Base-by-base conservation (phyloP, 2,329 filamentous ascomycete species). In the Xylariales sp. region DNA sequence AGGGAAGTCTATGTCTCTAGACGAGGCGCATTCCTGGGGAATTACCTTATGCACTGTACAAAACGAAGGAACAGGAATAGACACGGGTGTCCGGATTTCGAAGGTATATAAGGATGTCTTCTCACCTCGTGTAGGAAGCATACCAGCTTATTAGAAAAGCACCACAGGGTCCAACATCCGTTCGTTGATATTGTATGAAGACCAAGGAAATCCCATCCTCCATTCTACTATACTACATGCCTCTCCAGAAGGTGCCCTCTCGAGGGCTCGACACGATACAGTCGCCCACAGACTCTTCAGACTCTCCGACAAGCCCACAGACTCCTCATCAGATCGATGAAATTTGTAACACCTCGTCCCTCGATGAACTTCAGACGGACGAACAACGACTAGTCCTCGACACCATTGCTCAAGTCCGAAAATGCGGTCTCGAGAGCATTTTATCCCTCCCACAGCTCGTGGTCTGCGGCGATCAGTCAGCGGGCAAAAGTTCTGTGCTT, bases 401-500 rank as follows among this genome's bases (percentile, higher is more conserved):
- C 18, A 57, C 43, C 1, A 48, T 68, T 45, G 36, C 57, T 18
- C 41, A 58, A 23, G 28, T 68, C 2, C 56, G 61, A 49, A 65
- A 64, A 49, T 64, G 65, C 30, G 61, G 49, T 1, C 59, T 63
- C n/a, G 54, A 59, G 1, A 49, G 53, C 3, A 43, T 58, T 10
- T 9, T 71, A 23, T 64, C 64, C 5, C 72, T 85, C 0, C 84
- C 83, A 1, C 81, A 85, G 62, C 71, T 86, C n/a, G 81, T 87
- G 2, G 84, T 87, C n/a, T 85, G 82, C 60, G 86, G 87, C 5
- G 83, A 87, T 61, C 85, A 87, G 69, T 85, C 83, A 0, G 81
- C 82, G 1, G 87, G 86, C 0, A 90, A 90, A 71, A 87, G 83
- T 52, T 87, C 85, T 0, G 84, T 88, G 0, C 79, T 90, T 0